These are phyloP conservation scores for Pythium biforme DNA, from an alignment of 352 stramenopile genomes.

Conservation along the genomic window DNA sequence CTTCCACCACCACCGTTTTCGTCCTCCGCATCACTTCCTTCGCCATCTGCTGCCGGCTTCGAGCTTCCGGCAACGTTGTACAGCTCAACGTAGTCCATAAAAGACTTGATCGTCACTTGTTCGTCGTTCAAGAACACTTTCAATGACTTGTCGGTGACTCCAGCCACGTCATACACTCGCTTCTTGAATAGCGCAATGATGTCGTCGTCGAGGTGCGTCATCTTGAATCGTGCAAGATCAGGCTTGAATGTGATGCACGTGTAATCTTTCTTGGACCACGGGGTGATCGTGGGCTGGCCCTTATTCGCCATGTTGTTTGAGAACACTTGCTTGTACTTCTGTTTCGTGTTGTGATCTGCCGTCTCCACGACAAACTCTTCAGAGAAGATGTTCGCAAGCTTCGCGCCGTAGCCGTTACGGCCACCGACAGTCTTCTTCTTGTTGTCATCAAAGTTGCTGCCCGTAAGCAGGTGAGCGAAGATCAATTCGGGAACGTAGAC, in stretches of 20 bases:
- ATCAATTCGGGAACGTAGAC: conserved; percentile 98
- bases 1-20: conserved; percentile 17
- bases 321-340: conserved; percentile 93
- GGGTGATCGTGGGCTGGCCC: conserved; percentile 83
- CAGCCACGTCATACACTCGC: conserved; percentile 96
- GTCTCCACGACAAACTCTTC: conserved; percentile 99
- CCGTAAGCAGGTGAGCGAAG: conserved; percentile 97
- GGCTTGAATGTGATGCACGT: conserved; percentile 97
- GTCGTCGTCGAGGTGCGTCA: conserved; percentile 89
- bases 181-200: conserved; percentile 97
- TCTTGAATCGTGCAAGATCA: conserved; percentile 93
- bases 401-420: conserved; percentile 97
- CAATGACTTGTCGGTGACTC: conserved; percentile 90
- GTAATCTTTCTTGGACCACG: conserved; percentile 87
- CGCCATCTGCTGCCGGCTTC: conserved; percentile 29
- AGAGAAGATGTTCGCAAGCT: conserved; percentile 99
- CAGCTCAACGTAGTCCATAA: conserved; percentile 93
- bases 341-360: conserved; percentile 88
- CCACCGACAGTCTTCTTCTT: conserved; percentile 95
- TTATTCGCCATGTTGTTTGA: conserved; percentile 94
- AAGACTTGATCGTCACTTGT: conserved; percentile 91
- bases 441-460: conserved; percentile 98
- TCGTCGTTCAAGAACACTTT: conserved; percentile 95
- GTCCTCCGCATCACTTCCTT: conserved; percentile 29
- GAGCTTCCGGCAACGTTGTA: conserved; percentile 55